A percentile compares a stretch with the other conserved stretches of the same genome.
Conservation (phyloP, 2,329 filamentous ascomycete species). For the Penicillium thymicola region DNA sequence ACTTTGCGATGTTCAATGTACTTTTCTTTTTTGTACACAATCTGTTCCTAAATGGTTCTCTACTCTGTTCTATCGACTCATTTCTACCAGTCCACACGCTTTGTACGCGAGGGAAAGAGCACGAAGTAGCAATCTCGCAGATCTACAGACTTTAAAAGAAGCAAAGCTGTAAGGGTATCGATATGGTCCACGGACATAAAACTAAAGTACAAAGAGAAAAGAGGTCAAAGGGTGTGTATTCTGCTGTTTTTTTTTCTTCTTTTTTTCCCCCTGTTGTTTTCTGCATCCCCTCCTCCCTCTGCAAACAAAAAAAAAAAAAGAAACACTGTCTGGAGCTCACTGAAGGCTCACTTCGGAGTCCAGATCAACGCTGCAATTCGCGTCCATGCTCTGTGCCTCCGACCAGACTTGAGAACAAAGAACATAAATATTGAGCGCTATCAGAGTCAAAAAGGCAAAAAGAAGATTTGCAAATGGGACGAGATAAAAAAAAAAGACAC, state of each 20-base stretch:
- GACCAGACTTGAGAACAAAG: not conserved
- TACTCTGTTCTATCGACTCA: not conserved
- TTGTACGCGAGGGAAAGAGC: not conserved
- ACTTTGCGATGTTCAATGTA: not conserved
- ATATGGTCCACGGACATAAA: slow-evolving; percentile 29
- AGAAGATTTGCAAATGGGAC: slow-evolving; percentile 22
- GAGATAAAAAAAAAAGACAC: slow-evolving; percentile 18
- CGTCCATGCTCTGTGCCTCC: not conserved
- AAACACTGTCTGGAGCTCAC: slow-evolving; percentile 3
- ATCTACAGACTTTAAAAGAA: slow-evolving; percentile 7
- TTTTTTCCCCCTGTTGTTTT: slow-evolving; percentile 10
- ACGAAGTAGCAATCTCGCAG: not conserved
- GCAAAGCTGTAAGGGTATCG: slow-evolving; percentile 35
- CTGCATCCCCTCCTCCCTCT: slow-evolving; percentile 10
- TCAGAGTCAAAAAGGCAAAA: slow-evolving; percentile 17
- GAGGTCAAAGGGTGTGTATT: slow-evolving; percentile 6
- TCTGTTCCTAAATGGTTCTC: not conserved
- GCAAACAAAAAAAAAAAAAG: slow-evolving; percentile 4
- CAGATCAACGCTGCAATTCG: not conserved
- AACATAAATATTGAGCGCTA: not conserved
- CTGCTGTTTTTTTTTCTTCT: slow-evolving; percentile 3
- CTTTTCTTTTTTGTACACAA: slow-evolving; percentile 1
- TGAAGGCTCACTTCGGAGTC: not conserved
- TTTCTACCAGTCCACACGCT: not conserved
- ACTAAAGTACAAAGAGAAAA: slow-evolving; percentile 32